Base-by-base conservation (phyloP, 164 flowering plant genomes). In the Sedum album region DNA sequence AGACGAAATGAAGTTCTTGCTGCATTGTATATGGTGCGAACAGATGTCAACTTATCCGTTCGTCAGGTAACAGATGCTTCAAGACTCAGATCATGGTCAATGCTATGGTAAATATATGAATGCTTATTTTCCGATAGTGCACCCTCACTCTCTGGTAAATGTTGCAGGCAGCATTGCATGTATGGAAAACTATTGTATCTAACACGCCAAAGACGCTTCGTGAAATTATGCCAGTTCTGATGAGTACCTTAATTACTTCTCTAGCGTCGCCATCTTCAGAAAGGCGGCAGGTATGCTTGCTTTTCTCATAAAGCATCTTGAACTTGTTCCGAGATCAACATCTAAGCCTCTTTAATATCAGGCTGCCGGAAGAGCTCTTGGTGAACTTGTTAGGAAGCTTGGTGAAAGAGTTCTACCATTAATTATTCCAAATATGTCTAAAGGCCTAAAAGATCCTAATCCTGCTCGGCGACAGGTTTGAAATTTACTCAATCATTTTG, bases 1-100 rank as follows among this genome's bases (percentile, higher is more conserved):
- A 95, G 90, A 75, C 96, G 99, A 41, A 88, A 95, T 84, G 97
- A 95, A 76, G 87, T 95, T 68, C 99, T 95, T 81, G 97, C 99
- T 78, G 99, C 99, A 35, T 75, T 95, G 7, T 95, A 95, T 78
- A 95, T 95, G 99, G 99, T 95, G 72, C 84, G 99, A 18, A 87
- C 96, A 60, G 99, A 95, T 82, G 90, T 95, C 74, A 95, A 97
- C 78, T 4, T 95, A 70, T 79, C 96, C 35, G 99, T 95, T 13
- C 93, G 99, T 60, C 99, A 94, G 99, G 99, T 91, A n/a, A 84
- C 66, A 60, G 62, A 21, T 9, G 28, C 67, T 41, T 33, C 38
- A 36, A 21, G 28, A 13, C 18, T 38, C 14, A 5, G 13, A 25
- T 64, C 15, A 13, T 65, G 39, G n/a, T 35, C 4, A 42, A 38